Base-by-base conservation (phyloP, 192 early-diverging fungal genomes). In the Podila minutissima region DNA sequence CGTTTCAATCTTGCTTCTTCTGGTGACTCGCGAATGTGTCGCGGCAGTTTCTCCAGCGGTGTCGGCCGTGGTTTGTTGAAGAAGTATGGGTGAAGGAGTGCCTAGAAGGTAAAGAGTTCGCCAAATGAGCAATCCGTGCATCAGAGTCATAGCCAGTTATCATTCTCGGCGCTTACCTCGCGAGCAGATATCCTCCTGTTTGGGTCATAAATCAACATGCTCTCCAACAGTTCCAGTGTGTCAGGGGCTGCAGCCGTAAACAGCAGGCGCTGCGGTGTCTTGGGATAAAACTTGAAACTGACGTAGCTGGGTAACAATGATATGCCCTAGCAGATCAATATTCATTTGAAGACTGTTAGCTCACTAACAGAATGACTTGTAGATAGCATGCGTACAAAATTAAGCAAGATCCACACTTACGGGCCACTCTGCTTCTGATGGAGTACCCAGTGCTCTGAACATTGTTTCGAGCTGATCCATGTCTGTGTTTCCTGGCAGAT, bases 121-220 rank as follows among this genome's bases (percentile, higher is more conserved):
- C 8, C 13, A 11, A 46, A 8, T 46, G 13, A 46, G 41, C 15
- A 46, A 17, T 4, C 41, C 15, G 3, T 46, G 12, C 12, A 13
- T 17, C 12, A 17, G 4, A 0, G 12, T 15, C 41, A 17, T 8
- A 46, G 15, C 41, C 13, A 46, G 15, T 17, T 13, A 46, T 15
- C 41, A 46, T 53, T 19, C 6, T 24, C 24, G 33, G 26, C 4
- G 1, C 85, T 67, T 71, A 95, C 95, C 58, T 97, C 92, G 7
- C 91, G 85, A 2, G 95, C 91, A 3, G 93, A 92, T 68, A 94
- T 87, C 76, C 98, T 83, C 49, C 92, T 89, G 11, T 88, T 85
- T 4, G 98, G 98, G 74, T 97, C 93, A 84, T 92, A 98, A 22
- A 86, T 76, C 48, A 99, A 76, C 93, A 98, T 94, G 38, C 87